Evolutionary conservation across 306 rosid genomes (phyloP).

Genomic region (Castanospermum australe): DNA sequence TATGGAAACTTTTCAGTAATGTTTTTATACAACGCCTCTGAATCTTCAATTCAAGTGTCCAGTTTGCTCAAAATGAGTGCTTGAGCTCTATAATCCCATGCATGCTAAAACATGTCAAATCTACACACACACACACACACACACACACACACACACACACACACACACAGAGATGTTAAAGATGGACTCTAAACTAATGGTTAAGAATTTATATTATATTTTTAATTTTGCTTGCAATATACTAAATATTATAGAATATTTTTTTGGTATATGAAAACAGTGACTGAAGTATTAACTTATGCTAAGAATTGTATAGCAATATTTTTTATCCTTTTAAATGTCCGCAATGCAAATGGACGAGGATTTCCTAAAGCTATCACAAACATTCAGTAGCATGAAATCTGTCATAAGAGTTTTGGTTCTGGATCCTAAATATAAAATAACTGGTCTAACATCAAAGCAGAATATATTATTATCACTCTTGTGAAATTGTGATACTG

Average conservation of each 20-base stretch:
- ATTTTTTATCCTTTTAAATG: slow-evolving; percentile 62
- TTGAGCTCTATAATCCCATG: background rate
- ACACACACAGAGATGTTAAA: background rate
- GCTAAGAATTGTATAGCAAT: slow-evolving; percentile 49
- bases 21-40: background rate
- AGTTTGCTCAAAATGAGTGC: background rate
- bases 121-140: background rate
- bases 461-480: slow-evolving; percentile 29
- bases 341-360: slow-evolving; percentile 59
- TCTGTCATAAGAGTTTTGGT: slow-evolving; percentile 57
- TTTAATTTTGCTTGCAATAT: background rate
- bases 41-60: background rate
- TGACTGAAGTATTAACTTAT: background rate
- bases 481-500: background rate
- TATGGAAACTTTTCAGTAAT: background rate
- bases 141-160: too few species aligned
- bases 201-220: too few species aligned
- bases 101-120: background rate
- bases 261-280: background rate
- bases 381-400: slow-evolving; percentile 41
- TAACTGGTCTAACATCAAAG: slow-evolving; percentile 56
- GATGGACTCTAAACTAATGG: background rate
- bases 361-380: slow-evolving; percentile 51
- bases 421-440: slow-evolving; percentile 60
- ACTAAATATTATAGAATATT: background rate